Evolutionary conservation across 2,329 filamentous ascomycete genomes (phyloP).

Genomic region (Akanthomyces uredinophilus): DNA sequence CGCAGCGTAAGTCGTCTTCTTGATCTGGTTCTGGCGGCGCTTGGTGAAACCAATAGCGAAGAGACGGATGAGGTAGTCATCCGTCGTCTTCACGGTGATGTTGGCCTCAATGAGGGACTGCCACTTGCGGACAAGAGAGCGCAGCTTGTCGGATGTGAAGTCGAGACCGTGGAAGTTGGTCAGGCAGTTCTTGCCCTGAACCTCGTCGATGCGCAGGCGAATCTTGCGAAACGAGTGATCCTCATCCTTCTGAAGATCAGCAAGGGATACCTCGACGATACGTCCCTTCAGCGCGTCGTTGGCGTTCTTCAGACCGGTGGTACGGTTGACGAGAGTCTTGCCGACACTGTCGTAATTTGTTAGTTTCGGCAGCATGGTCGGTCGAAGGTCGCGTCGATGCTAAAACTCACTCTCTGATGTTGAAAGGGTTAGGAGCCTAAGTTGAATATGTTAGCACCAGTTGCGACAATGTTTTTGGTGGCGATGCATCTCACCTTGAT

Average conservation of each 20-base stretch:
- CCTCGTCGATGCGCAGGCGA: conserved; percentile 96
- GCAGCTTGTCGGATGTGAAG: conserved; percentile 99
- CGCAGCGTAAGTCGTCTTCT: conserved; percentile 99
- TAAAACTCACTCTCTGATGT: conserved; percentile 82
- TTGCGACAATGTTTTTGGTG: neutral
- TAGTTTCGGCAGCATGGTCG: conserved; percentile 14
- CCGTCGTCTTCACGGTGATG: conserved; percentile 98
- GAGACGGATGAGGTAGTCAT: conserved; percentile 98
- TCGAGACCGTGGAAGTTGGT: conserved; percentile 99
- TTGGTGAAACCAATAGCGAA: conserved; percentile 99
- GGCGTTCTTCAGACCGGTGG: conserved; percentile 99
- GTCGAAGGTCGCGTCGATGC: conserved; percentile 17
- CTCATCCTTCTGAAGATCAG: conserved; percentile 99
- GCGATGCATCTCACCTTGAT: conserved; percentile 65
- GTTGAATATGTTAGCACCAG: conserved; percentile 20
- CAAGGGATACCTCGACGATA: conserved; percentile 97
- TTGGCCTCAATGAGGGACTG: conserved; percentile 99
- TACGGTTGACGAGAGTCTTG: conserved; percentile 99
- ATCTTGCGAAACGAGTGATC: conserved; percentile 99
- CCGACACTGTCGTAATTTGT: conserved; percentile 67
- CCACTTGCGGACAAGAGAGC: conserved; percentile 99
- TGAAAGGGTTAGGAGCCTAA: conserved; percentile 90
- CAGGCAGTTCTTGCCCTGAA: conserved; percentile 99
- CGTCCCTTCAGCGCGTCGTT: conserved; percentile 98
- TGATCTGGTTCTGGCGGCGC: conserved; percentile 98